These are phyloP conservation scores for Akanthomyces dipterigenus DNA, from an alignment of 2,329 filamentous ascomycete genomes.

Conservation along the genomic window DNA sequence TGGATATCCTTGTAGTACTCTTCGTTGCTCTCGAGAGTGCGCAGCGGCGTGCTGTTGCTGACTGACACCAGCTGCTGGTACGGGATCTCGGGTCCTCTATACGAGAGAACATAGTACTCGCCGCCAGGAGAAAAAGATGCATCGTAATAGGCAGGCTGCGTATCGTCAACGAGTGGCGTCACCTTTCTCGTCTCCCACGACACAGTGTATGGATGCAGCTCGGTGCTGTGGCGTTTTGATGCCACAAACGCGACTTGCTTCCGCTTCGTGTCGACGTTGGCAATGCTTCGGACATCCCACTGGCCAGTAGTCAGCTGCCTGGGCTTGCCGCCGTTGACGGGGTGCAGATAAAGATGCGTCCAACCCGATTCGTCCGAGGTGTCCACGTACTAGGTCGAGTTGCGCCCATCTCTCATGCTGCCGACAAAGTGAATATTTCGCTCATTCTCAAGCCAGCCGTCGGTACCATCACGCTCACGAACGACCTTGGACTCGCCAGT, in stretches of 20 bases:
- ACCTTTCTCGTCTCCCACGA: conserved; percentile 48
- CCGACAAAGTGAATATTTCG: conserved; percentile 51
- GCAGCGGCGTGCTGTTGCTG: conserved; percentile 47
- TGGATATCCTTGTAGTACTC: conserved; percentile 47
- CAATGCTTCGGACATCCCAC: conserved; percentile 56
- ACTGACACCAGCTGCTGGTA: conserved; percentile 60
- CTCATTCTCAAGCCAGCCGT: conserved; percentile 58
- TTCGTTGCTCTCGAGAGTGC: conserved; percentile 55
- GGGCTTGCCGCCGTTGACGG: conserved; percentile 47
- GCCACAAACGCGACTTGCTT: conserved; percentile 58
- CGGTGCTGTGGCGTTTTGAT: conserved; percentile 58
- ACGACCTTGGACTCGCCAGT: conserved; percentile 18
- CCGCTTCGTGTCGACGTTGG: conserved; percentile 51
- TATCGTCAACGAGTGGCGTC: conserved; percentile 56
- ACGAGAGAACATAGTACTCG: conserved; percentile 59
- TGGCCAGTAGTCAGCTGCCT: conserved; percentile 56
- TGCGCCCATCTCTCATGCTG: conserved; percentile 28
- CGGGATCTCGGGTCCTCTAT: conserved; percentile 59
- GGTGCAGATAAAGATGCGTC: conserved; percentile 62
- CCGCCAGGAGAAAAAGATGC: conserved; percentile 58
- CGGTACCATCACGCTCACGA: conserved; percentile 51
- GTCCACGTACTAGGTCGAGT: conserved; percentile 54
- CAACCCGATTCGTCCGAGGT: conserved; percentile 60
- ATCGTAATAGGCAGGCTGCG: conserved; percentile 50
- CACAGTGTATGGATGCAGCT: conserved; percentile 61